A percentile compares a stretch with the other conserved stretches of the same genome.
phyloP scores from a whole-genome alignment of 1,284 basidiomycete species.

The Ceratobasidium sp. region DNA sequence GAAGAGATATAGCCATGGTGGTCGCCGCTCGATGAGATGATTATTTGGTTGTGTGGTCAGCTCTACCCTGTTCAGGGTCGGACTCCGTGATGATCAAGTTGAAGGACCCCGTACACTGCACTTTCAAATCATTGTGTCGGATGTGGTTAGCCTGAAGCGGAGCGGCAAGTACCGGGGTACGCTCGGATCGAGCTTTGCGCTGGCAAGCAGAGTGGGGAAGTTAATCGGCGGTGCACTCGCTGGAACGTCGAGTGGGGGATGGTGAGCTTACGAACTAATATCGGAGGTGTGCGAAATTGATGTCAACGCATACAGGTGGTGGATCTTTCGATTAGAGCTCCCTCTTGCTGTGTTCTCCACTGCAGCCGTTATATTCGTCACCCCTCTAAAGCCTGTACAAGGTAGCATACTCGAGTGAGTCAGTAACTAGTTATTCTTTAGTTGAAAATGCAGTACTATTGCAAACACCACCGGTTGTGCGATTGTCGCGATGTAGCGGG shows the following conservation, averaged over 20 bases:
- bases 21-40: neutral
- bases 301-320: neutral
- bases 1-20: constrained; percentile 6
- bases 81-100: constrained; percentile 45
- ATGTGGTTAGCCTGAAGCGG: constrained; percentile 52
- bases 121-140: constrained; percentile 52
- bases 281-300: neutral
- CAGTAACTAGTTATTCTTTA: no score
- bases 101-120: constrained; percentile 3
- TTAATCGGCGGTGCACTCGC: constrained; percentile 35
- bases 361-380: constrained; percentile 55
- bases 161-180: constrained; percentile 48
- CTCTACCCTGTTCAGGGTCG: constrained; percentile 61
- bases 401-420: constrained; percentile 52
- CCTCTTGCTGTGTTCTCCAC: constrained; percentile 56
- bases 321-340: constrained; percentile 55
- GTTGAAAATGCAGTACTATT: no score
- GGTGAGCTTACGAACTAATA: neutral
- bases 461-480: no score
- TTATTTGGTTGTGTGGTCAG: constrained; percentile 50
- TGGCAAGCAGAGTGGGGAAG: constrained; percentile 29
- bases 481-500: no score
- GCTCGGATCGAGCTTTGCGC: constrained; percentile 40
- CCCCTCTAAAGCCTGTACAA: constrained; percentile 55
- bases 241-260: constrained; percentile 54